Percentiles rank a stretch among this genome's conserved stretches.
Conservation (phyloP, 2,329 filamentous ascomycete genomes). For the Epicoccum sorghinum region DNA sequence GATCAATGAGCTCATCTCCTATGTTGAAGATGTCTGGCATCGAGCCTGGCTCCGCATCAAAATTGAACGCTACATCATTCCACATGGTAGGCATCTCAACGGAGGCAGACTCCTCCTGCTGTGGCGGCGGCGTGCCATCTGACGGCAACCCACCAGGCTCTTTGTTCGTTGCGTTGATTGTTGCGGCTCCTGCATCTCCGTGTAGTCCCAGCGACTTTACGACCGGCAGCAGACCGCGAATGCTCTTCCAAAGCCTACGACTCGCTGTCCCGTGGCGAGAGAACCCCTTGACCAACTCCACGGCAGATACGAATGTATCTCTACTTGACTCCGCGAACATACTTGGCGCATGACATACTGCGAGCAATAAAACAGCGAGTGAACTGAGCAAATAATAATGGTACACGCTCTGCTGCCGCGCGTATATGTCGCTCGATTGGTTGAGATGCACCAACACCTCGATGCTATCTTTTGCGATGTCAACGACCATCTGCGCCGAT, state of each 20-base stretch:
- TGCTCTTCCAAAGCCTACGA: conserved; percentile 28
- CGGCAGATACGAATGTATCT: conserved; percentile 24
- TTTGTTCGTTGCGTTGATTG: background rate
- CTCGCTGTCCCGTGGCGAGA: conserved; percentile 25
- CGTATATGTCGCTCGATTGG: conserved; percentile 28
- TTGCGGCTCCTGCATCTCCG: background rate
- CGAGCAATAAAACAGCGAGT: conserved; percentile 23
- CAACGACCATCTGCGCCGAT: conserved; percentile 23
- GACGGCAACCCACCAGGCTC: background rate
- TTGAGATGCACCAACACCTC: conserved; percentile 28
- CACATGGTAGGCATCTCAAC: conserved; percentile 4
- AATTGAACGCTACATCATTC: conserved; percentile 1
- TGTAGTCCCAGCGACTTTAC: conserved; percentile 19
- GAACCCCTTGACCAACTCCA: conserved; percentile 28
- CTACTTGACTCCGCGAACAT: conserved; percentile 24
- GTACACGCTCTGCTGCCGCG: conserved; percentile 25
- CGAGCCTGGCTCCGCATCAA: conserved; percentile 7
- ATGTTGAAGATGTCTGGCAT: conserved; percentile 25
- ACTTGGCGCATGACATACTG: conserved; percentile 29
- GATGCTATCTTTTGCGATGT: conserved; percentile 28
- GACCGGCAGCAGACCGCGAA: conserved; percentile 25
- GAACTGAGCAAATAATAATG: conserved; percentile 30
- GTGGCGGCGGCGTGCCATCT: background rate
- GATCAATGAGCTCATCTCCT: conserved; percentile 16
- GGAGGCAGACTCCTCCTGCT: background rate